Evolutionary conservation across 257 asterid species (phyloP).

Genomic region (Solanum medicagineum): DNA sequence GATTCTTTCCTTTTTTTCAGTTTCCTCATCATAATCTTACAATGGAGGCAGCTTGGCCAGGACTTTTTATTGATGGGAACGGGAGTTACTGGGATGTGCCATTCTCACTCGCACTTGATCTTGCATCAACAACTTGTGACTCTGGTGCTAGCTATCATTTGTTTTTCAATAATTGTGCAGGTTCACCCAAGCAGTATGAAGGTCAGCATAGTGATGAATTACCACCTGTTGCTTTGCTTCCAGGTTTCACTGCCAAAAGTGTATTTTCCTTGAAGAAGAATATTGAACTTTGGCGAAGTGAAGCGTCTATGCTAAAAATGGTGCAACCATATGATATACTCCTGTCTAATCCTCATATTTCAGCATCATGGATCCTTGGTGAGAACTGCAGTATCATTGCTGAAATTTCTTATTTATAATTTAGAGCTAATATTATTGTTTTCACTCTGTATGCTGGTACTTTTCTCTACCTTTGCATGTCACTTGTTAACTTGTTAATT

Average conservation of each 20-base stretch:
- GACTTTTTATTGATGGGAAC: constrained; percentile 42
- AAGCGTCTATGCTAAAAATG: constrained; percentile 52
- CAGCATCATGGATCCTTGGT: constrained; percentile 64
- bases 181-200: constrained; percentile 37
- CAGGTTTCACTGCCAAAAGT: constrained; percentile 56
- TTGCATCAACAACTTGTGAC: constrained; percentile 44
- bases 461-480: not conserved
- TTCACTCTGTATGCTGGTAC: not conserved
- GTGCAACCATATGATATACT: constrained; percentile 73
- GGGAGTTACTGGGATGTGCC: constrained; percentile 89
- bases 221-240: constrained; percentile 34
- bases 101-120: constrained; percentile 44
- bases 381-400: constrained; percentile 1
- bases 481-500: not conserved
- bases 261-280: constrained; percentile 55
- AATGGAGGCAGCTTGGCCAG: constrained; percentile 67
- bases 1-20: constrained; percentile 24
- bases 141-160: constrained; percentile 56
- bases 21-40: constrained; percentile 54
- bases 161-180: constrained; percentile 41
- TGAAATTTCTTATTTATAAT: not conserved
- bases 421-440: not conserved
- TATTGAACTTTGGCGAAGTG: constrained; percentile 60
- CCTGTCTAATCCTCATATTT: constrained; percentile 66
- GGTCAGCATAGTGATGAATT: constrained; percentile 13